Percentiles rank a stretch among this genome's conserved stretches.
Evolutionary conservation across 2,329 filamentous ascomycete genomes (phyloP).

Genomic region (Neofusicoccum parvum): DNA sequence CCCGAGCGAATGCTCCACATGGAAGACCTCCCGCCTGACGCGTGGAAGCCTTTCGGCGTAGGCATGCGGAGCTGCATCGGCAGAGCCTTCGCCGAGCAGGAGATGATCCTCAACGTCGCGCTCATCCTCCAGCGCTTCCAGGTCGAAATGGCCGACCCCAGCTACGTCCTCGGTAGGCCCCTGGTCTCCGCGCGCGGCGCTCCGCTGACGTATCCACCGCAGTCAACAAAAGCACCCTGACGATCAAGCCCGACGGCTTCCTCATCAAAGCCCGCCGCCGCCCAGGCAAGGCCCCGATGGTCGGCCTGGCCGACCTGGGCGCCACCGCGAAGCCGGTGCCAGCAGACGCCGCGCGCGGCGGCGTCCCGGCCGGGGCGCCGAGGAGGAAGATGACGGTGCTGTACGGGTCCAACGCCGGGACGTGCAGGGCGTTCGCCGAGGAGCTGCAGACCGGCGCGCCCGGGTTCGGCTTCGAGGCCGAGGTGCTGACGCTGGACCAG

Average conservation of each 20-base stretch:
- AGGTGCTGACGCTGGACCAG: conserved; percentile 60
- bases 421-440: conserved; percentile 70
- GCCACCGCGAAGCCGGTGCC: neutral
- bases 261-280: conserved; percentile 46
- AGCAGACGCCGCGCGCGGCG: neutral
- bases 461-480: conserved; percentile 60
- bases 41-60: conserved; percentile 66
- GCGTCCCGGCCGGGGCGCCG: neutral
- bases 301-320: neutral
- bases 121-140: conserved; percentile 70
- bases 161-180: conserved; percentile 52
- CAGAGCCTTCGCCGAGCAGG: conserved; percentile 74
- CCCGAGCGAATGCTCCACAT: conserved; percentile 67
- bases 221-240: conserved; percentile 58
- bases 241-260: conserved; percentile 66
- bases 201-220: conserved; percentile 1
- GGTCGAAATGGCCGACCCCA: conserved; percentile 63
- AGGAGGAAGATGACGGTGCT: conserved; percentile 61
- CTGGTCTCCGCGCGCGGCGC: neutral
- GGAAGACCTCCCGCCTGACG: conserved; percentile 42
- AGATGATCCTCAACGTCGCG: conserved; percentile 42
- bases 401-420: conserved; percentile 75
- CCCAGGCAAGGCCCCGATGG: neutral
- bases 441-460: conserved; percentile 62
- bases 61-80: conserved; percentile 73